Percentiles rank a stretch among this genome's conserved stretches.
phyloP scores from a whole-genome alignment of 768 basidiomycete species.

The Ramaria sp. region DNA sequence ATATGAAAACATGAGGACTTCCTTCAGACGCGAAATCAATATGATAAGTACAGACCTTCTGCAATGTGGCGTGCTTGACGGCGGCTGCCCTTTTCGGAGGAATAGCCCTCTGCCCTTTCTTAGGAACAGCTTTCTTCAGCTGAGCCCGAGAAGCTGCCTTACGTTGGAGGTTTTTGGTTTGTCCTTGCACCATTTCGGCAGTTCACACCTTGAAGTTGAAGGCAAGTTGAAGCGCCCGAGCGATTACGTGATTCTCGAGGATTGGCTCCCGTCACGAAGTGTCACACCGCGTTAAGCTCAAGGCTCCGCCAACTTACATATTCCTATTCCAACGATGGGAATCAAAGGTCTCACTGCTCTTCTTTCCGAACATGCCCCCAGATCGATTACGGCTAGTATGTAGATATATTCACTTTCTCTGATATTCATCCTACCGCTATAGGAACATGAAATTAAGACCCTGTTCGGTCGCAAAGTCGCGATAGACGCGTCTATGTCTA shows the following conservation, averaged over 20 bases:
- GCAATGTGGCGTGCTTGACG: slow-evolving; percentile 67
- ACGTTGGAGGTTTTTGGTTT: slow-evolving; percentile 62
- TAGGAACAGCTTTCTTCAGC: slow-evolving; percentile 59
- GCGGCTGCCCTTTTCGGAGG: slow-evolving; percentile 72
- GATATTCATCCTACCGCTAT: not conserved
- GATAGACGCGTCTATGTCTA: slow-evolving; percentile 96
- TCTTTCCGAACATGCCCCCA: slow-evolving; percentile 83
- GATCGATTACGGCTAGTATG: slow-evolving; percentile 43
- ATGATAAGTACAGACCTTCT: slow-evolving; percentile 43
- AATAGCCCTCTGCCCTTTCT: slow-evolving; percentile 70
- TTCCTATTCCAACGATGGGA: slow-evolving; percentile 43
- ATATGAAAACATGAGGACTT: slow-evolving; percentile 7
- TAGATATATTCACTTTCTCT: not conserved
- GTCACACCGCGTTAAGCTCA: slow-evolving; percentile 2
- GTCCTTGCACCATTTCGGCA: slow-evolving; percentile 67
- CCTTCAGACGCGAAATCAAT: not conserved
- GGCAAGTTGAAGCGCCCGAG: too few species aligned
- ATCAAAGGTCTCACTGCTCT: slow-evolving; percentile 93
- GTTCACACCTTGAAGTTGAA: not conserved
- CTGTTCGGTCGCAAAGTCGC: slow-evolving; percentile 98
- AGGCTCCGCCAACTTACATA: not conserved
- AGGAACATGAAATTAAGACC: slow-evolving; percentile 93
- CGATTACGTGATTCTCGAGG: not conserved
- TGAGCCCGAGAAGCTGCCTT: slow-evolving; percentile 50
- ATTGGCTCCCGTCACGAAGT: not conserved